Conservation (phyloP, 1,284 basidiomycete species). For the Cystobasidiaceae sp. region DNA sequence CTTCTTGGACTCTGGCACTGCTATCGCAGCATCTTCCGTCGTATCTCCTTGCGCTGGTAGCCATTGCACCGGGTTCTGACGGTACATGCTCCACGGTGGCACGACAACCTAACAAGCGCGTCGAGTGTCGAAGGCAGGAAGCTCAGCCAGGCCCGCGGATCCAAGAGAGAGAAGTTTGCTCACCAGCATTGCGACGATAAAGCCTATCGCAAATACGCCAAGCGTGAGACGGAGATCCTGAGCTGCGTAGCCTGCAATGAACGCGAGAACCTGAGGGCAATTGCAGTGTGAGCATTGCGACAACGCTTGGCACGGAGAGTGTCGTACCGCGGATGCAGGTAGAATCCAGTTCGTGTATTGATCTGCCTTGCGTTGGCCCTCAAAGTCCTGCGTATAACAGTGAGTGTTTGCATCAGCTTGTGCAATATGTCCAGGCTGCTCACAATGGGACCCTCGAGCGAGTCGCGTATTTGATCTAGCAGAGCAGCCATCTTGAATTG, state of each 20-base stretch:
- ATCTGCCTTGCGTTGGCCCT: slow-evolving; percentile 37
- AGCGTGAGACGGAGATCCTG: slow-evolving; percentile 33
- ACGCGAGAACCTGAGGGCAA: slow-evolving; percentile 30
- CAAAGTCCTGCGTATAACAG: slow-evolving; percentile 33
- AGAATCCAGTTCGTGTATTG: slow-evolving; percentile 23
- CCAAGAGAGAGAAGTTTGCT: too few relatives aligned
- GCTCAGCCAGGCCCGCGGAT: background rate
- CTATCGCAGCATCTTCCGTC: slow-evolving; percentile 11
- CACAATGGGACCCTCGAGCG: slow-evolving; percentile 36
- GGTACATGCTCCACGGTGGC: slow-evolving; percentile 35
- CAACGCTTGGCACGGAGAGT: background rate
- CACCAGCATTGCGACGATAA: slow-evolving; percentile 20
- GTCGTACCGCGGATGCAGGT: slow-evolving; percentile 29
- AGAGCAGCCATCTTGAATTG: slow-evolving; percentile 4
- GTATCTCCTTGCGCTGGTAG: slow-evolving; percentile 21
- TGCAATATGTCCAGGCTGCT: background rate
- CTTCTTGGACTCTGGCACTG: slow-evolving; percentile 8
- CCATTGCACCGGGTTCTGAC: slow-evolving; percentile 33
- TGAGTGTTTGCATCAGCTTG: background rate
- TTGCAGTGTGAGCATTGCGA: background rate
- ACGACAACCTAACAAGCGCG: slow-evolving; percentile 31
- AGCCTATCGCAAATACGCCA: slow-evolving; percentile 22
- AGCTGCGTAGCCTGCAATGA: slow-evolving; percentile 32
- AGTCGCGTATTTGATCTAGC: slow-evolving; percentile 8
- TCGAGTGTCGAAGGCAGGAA: background rate